Conservation (phyloP, 2,329 filamentous ascomycete species). For the Aspergillus sp. region DNA sequence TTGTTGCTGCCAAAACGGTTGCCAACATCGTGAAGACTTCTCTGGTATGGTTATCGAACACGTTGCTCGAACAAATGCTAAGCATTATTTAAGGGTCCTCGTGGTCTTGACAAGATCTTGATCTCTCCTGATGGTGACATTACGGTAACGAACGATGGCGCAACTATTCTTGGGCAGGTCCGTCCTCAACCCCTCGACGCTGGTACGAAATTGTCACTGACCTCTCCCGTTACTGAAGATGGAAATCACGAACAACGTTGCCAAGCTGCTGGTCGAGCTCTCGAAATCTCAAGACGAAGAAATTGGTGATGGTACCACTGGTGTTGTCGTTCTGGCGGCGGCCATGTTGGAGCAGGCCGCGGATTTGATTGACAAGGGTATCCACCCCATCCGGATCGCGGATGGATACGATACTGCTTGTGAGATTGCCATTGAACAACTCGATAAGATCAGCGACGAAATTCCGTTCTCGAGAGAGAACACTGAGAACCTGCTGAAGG, state of each 20-base stretch:
- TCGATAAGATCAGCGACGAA: constrained; percentile 87
- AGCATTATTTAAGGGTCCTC: constrained; percentile 57
- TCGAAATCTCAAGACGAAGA: constrained; percentile 99
- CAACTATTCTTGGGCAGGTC: constrained; percentile 80
- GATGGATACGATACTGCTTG: constrained; percentile 97
- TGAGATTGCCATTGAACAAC: constrained; percentile 86
- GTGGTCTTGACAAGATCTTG: constrained; percentile 96
- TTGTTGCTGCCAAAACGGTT: constrained; percentile 90
- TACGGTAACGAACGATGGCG: constrained; percentile 97
- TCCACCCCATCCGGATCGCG: constrained; percentile 96
- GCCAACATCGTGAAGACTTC: constrained; percentile 97
- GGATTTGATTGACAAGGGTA: constrained; percentile 98
- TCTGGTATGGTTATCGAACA: constrained; percentile 47
- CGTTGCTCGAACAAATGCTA: constrained; percentile 3
- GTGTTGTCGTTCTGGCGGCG: constrained; percentile 91
- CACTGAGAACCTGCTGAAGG: constrained; percentile 82
- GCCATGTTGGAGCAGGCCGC: constrained; percentile 93
- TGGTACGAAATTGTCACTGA: constrained; percentile 4
- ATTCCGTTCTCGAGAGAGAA: constrained; percentile 77
- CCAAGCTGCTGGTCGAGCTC: constrained; percentile 91
- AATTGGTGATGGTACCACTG: constrained; percentile 96
- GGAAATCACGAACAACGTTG: constrained; percentile 98
- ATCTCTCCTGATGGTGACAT: constrained; percentile 99
- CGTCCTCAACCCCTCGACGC: constrained; percentile 11
- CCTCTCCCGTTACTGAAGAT: constrained; percentile 51